Percentiles rank a stretch among this genome's conserved stretches.
Evolutionary conservation across 371 early-diverging fungal species (phyloP).

Genomic region (Syncephalastrum sp.): DNA sequence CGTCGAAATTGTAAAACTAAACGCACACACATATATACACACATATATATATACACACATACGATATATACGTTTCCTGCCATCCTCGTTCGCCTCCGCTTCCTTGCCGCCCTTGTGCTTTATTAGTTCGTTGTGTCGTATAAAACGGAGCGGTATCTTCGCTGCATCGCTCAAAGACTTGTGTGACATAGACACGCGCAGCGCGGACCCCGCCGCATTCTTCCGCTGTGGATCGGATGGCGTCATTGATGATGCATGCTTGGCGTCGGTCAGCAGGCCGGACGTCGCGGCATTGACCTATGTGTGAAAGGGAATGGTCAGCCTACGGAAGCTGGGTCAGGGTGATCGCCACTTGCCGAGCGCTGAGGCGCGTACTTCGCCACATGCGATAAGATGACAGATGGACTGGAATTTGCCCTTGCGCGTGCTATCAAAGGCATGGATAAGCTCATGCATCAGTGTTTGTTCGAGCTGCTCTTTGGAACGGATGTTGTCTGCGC

Average conservation of each 20-base stretch:
- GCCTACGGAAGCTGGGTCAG: not conserved
- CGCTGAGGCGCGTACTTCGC: slow-evolving; percentile 43
- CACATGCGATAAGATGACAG: slow-evolving; percentile 47
- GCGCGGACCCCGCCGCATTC: slow-evolving; percentile 29
- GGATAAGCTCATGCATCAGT: slow-evolving; percentile 46
- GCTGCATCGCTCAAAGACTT: slow-evolving; percentile 40
- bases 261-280: slow-evolving; percentile 17
- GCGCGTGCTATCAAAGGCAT: slow-evolving; percentile 44
- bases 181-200: slow-evolving; percentile 25
- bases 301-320: not conserved
- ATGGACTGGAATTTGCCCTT: slow-evolving; percentile 38
- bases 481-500: slow-evolving; percentile 42
- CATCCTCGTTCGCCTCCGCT: too few relatives aligned
- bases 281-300: slow-evolving; percentile 41
- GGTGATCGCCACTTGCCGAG: slow-evolving; percentile 24
- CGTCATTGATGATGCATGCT: slow-evolving; percentile 39
- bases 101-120: not conserved
- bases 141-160: slow-evolving; percentile 38
- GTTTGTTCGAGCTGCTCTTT: slow-evolving; percentile 39
- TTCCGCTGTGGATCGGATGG: slow-evolving; percentile 36
- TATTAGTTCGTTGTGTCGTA: not conserved
- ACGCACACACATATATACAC: too few relatives aligned
- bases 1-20: slow-evolving; percentile 1
- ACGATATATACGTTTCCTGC: too few relatives aligned
- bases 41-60: not conserved